Conservation (phyloP, 2,329 filamentous ascomycete genomes). For the Boeremia exigua region DNA sequence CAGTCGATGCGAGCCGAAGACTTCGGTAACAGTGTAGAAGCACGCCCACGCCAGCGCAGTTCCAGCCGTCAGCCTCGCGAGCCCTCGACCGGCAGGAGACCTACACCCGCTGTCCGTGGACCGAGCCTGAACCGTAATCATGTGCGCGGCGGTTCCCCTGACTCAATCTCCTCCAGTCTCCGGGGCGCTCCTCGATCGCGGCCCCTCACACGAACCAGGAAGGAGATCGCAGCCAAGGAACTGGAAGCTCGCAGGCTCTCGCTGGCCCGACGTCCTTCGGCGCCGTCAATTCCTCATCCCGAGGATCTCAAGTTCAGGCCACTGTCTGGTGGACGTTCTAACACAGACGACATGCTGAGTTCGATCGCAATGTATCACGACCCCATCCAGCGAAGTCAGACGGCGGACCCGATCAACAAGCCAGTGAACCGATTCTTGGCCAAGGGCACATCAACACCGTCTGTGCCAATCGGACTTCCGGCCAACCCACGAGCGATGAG, state of each 20-base stretch:
- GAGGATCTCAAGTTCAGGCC: conserved; percentile 54
- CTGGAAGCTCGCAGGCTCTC: conserved; percentile 88
- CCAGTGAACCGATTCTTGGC: conserved; percentile 41
- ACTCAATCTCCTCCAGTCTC: conserved; percentile 42
- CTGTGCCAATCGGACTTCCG: conserved; percentile 75
- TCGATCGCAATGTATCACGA: conserved; percentile 46
- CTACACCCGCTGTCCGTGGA: conserved; percentile 37
- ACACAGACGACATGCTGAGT: conserved; percentile 51
- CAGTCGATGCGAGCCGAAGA: conserved; percentile 72
- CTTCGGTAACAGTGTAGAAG: conserved; percentile 63
- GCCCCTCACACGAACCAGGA: conserved; percentile 47
- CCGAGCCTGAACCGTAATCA: conserved; percentile 42
- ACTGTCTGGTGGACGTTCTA: conserved; percentile 40
- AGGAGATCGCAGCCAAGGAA: conserved; percentile 70
- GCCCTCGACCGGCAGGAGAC: conserved; percentile 45
- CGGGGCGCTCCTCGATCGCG: conserved; percentile 35
- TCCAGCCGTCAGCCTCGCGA: conserved; percentile 57
- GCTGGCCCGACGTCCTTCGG: conserved; percentile 74
- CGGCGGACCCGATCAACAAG: conserved; percentile 64
- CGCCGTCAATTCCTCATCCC: conserved; percentile 80
- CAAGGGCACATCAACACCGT: conserved; percentile 55
- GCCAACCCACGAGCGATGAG: conserved; percentile 92
- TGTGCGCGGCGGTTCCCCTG: conserved; percentile 44
- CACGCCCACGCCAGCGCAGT: conserved; percentile 59
- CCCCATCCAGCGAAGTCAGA: conserved; percentile 64